Base-by-base conservation (phyloP, 2,329 filamentous ascomycete species). In the Colletotrichum somersetense region DNA sequence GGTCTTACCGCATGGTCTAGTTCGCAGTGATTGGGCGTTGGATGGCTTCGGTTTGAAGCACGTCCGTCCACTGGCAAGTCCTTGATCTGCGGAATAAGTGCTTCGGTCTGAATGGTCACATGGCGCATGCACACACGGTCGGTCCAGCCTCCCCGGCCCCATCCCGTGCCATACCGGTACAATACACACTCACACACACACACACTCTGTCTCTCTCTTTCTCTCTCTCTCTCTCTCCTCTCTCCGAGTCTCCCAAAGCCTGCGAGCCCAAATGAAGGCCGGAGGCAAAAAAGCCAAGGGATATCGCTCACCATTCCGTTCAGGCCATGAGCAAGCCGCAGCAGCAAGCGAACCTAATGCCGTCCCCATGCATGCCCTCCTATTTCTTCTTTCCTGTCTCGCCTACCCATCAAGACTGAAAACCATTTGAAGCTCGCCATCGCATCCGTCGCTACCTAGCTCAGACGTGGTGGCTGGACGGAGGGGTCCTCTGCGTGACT, bases 41-140 rank as follows among this genome's bases (percentile, higher is more conserved):
- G 59, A 56, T 56, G 59, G 58, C 69, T 48, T 69, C 33, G 46
- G 26, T 30, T 18, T 46, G 55, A 58, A 46, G 59, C 69, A 69
- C 55, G 59, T 58, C 66, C 66, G 59, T 58, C 66, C 66, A 59
- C 66, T 65, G 66, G 69, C 68, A 71, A 58, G 55, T 64, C 61
- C 66, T 58, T 12, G 69, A 65, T 56, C 59, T 64, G 69, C 69
- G 61, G 59, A 40, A 62, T 46, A 61, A 61, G 69, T 69, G 66
- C 69, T 18, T 69, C 69, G 59, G 38, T 46, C 59, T 69, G 69
- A 48, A 53, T 69, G 66, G 66, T 58, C 68, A 58, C 56, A 38
- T 67, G 46, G 57, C 58, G 59, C 50, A 16, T 33, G 46, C 65
- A 55, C 48, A 38, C 11, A 20, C 8, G 46, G 46, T 48, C 57